These are phyloP conservation scores for Gyromitra esculenta DNA, from an alignment of 2,329 filamentous ascomycete species.

Conservation along the genomic window DNA sequence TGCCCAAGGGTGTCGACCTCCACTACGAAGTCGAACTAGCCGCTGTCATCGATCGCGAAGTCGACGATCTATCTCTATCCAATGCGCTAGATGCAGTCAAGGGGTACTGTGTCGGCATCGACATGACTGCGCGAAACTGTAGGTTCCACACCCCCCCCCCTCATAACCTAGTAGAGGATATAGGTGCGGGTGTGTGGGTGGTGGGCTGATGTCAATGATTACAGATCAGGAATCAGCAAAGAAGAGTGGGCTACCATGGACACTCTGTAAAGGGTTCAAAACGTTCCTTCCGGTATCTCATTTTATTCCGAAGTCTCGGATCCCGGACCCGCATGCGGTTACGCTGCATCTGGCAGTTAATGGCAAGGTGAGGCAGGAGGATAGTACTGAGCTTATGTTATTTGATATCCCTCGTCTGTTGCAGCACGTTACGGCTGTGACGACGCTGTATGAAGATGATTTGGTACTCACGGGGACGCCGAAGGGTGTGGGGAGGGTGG, in stretches of 20 bases:
- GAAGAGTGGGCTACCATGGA: constrained; percentile 95
- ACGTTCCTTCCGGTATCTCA: constrained; percentile 91
- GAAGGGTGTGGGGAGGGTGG: constrained; percentile 89
- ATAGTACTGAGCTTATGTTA: constrained; percentile 93
- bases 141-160: background rate
- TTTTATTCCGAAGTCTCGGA: constrained; percentile 79
- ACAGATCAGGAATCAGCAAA: constrained; percentile 90
- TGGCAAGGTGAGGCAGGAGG: constrained; percentile 77
- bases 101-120: constrained; percentile 67
- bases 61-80: constrained; percentile 80
- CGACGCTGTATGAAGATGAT: constrained; percentile 91
- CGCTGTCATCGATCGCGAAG: constrained; percentile 82
- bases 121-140: constrained; percentile 92
- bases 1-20: constrained; percentile 82
- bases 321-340: constrained; percentile 87
- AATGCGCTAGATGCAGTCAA: constrained; percentile 59
- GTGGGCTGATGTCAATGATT: background rate
- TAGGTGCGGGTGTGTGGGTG: no score
- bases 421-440: constrained; percentile 91
- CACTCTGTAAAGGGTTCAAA: constrained; percentile 96
- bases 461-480: constrained; percentile 96
- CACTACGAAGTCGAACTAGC: constrained; percentile 97
- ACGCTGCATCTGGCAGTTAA: constrained; percentile 89
- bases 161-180: background rate
- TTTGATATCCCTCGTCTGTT: constrained; percentile 88